These are phyloP conservation scores for Phytophthora agathidicida DNA, from an alignment of 352 stramenopile genomes.

Conservation along the genomic window DNA sequence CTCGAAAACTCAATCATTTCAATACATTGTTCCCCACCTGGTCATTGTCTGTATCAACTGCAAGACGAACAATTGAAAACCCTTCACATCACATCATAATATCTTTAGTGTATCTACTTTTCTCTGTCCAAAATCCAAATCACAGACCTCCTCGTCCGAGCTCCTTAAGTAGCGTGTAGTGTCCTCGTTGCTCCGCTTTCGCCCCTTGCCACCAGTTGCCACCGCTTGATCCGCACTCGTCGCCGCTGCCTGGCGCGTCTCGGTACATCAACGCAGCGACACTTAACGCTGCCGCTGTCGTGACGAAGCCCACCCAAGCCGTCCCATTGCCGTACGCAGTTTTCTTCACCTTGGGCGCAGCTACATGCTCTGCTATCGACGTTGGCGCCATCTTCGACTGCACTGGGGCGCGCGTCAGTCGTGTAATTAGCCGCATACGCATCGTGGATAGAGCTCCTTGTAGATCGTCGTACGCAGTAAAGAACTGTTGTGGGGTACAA, in stretches of 20 bases:
- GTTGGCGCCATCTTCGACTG: conserved; percentile 17
- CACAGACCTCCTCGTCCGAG: conserved; percentile 61
- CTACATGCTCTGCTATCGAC: background rate
- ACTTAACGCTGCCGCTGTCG: conserved; percentile 20
- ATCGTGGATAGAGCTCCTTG: background rate
- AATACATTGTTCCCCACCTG: conserved; percentile 27
- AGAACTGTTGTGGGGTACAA: no score
- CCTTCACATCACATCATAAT: conserved; percentile 38
- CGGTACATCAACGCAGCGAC: conserved; percentile 14
- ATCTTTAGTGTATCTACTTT: background rate
- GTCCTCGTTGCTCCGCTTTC: conserved; percentile 34
- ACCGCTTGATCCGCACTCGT: conserved; percentile 28
- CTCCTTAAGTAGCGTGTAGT: conserved; percentile 68
- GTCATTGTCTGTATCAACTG: conserved; percentile 58
- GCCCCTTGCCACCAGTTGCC: conserved; percentile 7
- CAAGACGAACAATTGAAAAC: conserved; percentile 72
- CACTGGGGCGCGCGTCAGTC: conserved; percentile 12
- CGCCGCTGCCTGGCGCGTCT: conserved; percentile 16
- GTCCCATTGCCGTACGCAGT: conserved; percentile 27
- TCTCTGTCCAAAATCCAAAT: background rate
- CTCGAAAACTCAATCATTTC: no score
- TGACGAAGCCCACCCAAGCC: conserved; percentile 26
- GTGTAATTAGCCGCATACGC: conserved; percentile 25
- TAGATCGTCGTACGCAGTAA: no score
- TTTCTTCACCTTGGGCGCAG: conserved; percentile 1